Evolutionary conservation across 768 basidiomycete species (phyloP).

Genomic region (Lentinula boryana): DNA sequence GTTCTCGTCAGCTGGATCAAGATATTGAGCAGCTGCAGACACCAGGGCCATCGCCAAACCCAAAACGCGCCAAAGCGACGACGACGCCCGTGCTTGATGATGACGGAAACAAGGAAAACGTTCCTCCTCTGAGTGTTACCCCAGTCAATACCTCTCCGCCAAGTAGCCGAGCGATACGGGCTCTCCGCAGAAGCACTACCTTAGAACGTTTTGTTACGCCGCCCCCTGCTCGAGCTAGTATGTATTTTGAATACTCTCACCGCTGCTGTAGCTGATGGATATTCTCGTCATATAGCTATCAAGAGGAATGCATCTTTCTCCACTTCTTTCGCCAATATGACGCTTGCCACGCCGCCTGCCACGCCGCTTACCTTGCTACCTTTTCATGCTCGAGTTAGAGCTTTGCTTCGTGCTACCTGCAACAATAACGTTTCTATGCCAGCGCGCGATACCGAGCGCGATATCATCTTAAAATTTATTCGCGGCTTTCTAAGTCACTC

Average conservation of each 20-base stretch:
- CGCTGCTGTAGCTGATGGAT: background rate
- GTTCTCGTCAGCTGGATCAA: constrained; percentile 31
- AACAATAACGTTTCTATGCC: constrained; percentile 52
- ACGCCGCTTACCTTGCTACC: constrained; percentile 51
- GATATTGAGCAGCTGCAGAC: constrained; percentile 37
- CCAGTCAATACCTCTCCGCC: constrained; percentile 26
- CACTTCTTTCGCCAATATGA: constrained; percentile 30
- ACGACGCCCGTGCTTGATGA: constrained; percentile 34
- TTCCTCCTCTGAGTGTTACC: constrained; percentile 52
- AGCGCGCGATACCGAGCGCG: constrained; percentile 64
- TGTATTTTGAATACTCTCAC: constrained; percentile 12
- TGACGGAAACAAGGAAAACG: constrained; percentile 74
- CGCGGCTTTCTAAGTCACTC: constrained; percentile 39
- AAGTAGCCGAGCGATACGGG: constrained; percentile 29
- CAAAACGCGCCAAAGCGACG: constrained; percentile 53
- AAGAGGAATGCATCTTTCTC: constrained; percentile 47
- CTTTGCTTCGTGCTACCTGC: constrained; percentile 68
- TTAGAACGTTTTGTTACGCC: constrained; percentile 25
- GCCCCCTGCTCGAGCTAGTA: constrained; percentile 40
- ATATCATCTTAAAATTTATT: constrained; percentile 55
- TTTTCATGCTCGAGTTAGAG: constrained; percentile 55
- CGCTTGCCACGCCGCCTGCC: constrained; percentile 55
- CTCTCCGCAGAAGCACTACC: constrained; percentile 28
- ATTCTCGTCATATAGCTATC: constrained; percentile 22
- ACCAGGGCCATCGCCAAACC: constrained; percentile 57